Evolutionary conservation across 805 yeast genomes (phyloP), one percentile per base, ranked within the genome.

Genomic region (Priceomyces medius): DNA sequence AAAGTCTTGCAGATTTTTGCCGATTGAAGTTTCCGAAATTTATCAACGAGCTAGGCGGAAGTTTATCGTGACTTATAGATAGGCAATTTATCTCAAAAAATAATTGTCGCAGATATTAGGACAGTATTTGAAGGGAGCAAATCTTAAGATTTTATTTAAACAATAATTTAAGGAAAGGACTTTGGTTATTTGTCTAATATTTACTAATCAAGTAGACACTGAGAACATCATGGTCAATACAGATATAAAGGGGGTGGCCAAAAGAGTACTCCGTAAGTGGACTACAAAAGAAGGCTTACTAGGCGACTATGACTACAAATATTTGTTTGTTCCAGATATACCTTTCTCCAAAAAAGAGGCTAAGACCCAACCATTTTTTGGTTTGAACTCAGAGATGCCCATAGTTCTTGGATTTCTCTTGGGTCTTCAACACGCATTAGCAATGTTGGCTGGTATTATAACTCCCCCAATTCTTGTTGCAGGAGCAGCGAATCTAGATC

Each of bases 361-460:
- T 19, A 76, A 76, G 40, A 66, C 79, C 2, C 88, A 84, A 54
- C 95, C 96, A 0, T 89, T 89, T 64, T 90, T 88, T 53, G 88
- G 93, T 3, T 64, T 89, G 38, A 71, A 88, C 58, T 79, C 82
- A 33, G 87, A 81, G 1, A 81, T 90, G 79, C 97, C 97, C 0
- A 51, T 88, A n/a, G 51, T 85, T 6, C 68, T 89, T 43, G 95
- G 95, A 1, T 60, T 85, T 43, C 42, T 89, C 8, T 74, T 90
- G 24, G 97, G 97, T 13, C 73, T 89, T 47, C 97, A 89, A 67
- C 97, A 89, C 58, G 68, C 95, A 1, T 62, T 89, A 49, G 81
- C 97, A 19, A 89, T 90, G 96, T 67, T 89, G 66, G 97, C 96
- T 12, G 97, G 97, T 55, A 78, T 89, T 38, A 84, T 85, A 27